A percentile compares a stretch with the other conserved stretches of the same genome.
These are phyloP conservation scores for Persicaria tinctoria DNA, from an alignment of 148 eudicot genomes.

Conservation along the genomic window DNA sequence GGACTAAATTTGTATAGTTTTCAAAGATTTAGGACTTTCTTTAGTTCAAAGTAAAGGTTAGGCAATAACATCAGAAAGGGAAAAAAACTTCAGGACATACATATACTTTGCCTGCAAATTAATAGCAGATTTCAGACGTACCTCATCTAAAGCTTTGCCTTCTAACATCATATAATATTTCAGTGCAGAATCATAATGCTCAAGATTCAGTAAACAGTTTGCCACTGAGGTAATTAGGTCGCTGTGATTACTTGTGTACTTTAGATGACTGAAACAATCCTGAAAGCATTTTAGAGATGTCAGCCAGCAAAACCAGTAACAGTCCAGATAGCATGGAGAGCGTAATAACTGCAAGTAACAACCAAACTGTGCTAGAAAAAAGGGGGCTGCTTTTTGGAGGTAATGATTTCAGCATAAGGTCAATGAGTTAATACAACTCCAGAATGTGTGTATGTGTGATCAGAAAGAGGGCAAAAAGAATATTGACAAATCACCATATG, in stretches of 20 bases:
- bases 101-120: not conserved
- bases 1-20: too few species aligned
- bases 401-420: not conserved
- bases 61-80: too few species aligned
- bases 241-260: conserved; percentile 30
- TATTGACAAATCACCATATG: too few species aligned
- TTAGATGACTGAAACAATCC: conserved; percentile 52
- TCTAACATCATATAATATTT: conserved; percentile 67
- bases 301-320: conserved; percentile 12
- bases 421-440: not conserved
- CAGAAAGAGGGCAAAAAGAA: too few species aligned
- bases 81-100: too few species aligned
- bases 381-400: not conserved
- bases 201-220: conserved; percentile 41
- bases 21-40: too few species aligned
- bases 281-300: conserved; percentile 30
- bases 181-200: conserved; percentile 57
- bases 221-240: conserved; percentile 56
- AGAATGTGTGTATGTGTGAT: too few species aligned
- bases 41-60: too few species aligned
- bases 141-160: conserved; percentile 34
- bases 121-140: conserved; percentile 20
- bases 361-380: not conserved
- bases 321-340: not conserved
- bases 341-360: not conserved